Percentiles rank a stretch among this genome's conserved stretches.
Conservation (phyloP, 495 filamentous ascomycete genomes). For the Recurvomyces mirabilis region DNA sequence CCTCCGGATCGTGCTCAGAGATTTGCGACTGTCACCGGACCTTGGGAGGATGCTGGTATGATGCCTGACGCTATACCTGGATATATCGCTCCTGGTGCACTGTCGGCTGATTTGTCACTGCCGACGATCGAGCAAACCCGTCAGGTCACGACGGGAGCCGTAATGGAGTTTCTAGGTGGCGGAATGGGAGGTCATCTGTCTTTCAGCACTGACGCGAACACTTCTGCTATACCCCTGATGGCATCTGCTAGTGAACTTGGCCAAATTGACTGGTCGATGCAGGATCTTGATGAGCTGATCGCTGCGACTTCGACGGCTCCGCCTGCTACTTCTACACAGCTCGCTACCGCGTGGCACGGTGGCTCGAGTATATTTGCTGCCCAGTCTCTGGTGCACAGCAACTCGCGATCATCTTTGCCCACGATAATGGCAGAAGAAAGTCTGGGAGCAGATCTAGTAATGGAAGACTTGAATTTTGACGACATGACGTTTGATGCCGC, state of each 20-base stretch:
- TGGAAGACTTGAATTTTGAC: constrained; percentile 8
- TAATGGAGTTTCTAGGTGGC: constrained; percentile 18
- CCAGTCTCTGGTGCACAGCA: neutral
- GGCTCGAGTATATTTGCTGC: too few species aligned
- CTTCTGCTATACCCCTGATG: constrained; percentile 4
- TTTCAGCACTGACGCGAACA: constrained; percentile 4
- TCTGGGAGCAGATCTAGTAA: neutral
- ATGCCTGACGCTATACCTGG: constrained; percentile 7
- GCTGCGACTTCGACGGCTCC: neutral
- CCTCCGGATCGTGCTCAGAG: constrained; percentile 4
- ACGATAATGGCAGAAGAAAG: neutral
- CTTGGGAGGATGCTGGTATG: constrained; percentile 12
- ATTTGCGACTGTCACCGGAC: constrained; percentile 11
- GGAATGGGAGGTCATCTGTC: constrained; percentile 4
- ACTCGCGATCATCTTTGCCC: neutral
- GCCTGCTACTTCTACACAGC: neutral
- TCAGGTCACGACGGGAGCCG: constrained; percentile 8
- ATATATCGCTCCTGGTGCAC: too few species aligned
- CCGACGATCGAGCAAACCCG: neutral
- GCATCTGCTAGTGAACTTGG: neutral
- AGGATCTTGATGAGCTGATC: constrained; percentile 8
- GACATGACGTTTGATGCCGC: constrained; percentile 5
- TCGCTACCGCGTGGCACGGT: neutral
- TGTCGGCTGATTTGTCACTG: too few species aligned
- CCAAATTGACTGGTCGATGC: neutral